Base-by-base conservation (phyloP, 2,329 filamentous ascomycete genomes). In the Diaporthe ampelina region DNA sequence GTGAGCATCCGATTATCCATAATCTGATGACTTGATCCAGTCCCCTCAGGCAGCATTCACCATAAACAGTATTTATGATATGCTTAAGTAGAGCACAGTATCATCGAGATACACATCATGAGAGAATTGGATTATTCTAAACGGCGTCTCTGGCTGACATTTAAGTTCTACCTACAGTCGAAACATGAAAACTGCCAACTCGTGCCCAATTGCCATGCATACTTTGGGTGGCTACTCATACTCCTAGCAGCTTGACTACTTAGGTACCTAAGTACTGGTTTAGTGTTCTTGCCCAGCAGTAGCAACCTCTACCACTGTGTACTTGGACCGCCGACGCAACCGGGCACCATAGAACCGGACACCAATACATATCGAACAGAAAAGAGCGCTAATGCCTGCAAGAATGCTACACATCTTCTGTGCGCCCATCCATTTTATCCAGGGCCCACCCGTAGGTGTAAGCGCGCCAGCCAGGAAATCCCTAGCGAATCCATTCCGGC, bases 401-500 rank as follows among this genome's bases (percentile, higher is more conserved):
- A 70, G 29, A 4, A 70, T 70, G 11, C 54, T 54, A n/a, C 40
- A 70, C 68, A 70, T 70, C 10, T n/a, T 58, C n/a, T 59, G n/a
- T 29, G 68, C 54, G 1, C 68, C 68, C 68, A 70, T 70, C 2
- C 29, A 17, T n/a, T 70, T 58, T 21, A 70, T 45, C 68, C 68
- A 70, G 1, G 57, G 52, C 21, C 54, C 40, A 50, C 24, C 68
- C 6, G 54, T 54, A 17, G 68, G 68, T 3, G 40, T 59, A 17
- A 70, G 56, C 7, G 45, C 68, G 37, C 91, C 91, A 37, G 91
- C 91, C 29, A 93, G 83, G 80, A 92, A 89, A 78, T 93, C 91
- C 76, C 91, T 86, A 32, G 90, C 86, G 81, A 91, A 92, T n/a
- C 90, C 91, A 77, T 93, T 93, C 24, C 91, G 91, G 57, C 58